A percentile compares a stretch with the other conserved stretches of the same genome.
Evolutionary conservation across 768 basidiomycete species (phyloP).

Genomic region (Pholiota molesta): DNA sequence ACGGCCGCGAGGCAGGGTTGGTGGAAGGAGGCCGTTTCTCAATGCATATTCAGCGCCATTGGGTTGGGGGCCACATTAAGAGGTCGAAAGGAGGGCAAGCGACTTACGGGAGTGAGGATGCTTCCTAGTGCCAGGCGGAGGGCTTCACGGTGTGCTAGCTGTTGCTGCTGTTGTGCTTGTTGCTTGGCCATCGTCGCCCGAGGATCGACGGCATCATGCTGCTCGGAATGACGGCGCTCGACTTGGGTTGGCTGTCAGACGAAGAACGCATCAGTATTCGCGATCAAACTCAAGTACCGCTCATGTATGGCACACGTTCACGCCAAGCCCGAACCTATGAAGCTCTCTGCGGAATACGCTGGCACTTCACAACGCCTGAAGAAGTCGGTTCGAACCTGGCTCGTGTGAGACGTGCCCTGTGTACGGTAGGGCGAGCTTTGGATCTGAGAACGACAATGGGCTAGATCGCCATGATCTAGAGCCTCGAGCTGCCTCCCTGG

Average conservation of each 20-base stretch:
- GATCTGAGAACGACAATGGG: neutral
- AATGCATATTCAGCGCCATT: slow-evolving; percentile 14
- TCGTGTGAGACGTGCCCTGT: neutral
- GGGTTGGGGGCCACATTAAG: neutral
- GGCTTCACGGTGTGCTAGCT: slow-evolving; percentile 49
- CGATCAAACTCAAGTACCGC: neutral
- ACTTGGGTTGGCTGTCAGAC: slow-evolving; percentile 36
- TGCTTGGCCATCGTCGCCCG: slow-evolving; percentile 9
- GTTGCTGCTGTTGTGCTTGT: slow-evolving; percentile 25
- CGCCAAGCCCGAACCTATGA: neutral
- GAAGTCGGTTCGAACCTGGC: neutral
- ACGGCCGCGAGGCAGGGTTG: slow-evolving; percentile 38
- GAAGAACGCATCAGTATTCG: neutral
- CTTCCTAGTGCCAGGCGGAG: slow-evolving; percentile 61
- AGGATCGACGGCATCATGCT: slow-evolving; percentile 17
- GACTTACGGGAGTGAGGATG: slow-evolving; percentile 60
- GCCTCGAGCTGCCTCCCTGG: neutral
- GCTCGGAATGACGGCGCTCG: slow-evolving; percentile 35
- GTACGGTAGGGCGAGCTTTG: neutral
- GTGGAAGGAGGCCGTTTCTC: slow-evolving; percentile 55
- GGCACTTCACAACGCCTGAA: neutral
- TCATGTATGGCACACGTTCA: neutral
- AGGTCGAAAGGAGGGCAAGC: slow-evolving; percentile 7
- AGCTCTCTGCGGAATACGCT: neutral
- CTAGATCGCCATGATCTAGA: neutral